A percentile compares a stretch with the other conserved stretches of the same genome.
Conservation (phyloP, 2,329 filamentous ascomycete species). For the Diaporthe batatas region DNA sequence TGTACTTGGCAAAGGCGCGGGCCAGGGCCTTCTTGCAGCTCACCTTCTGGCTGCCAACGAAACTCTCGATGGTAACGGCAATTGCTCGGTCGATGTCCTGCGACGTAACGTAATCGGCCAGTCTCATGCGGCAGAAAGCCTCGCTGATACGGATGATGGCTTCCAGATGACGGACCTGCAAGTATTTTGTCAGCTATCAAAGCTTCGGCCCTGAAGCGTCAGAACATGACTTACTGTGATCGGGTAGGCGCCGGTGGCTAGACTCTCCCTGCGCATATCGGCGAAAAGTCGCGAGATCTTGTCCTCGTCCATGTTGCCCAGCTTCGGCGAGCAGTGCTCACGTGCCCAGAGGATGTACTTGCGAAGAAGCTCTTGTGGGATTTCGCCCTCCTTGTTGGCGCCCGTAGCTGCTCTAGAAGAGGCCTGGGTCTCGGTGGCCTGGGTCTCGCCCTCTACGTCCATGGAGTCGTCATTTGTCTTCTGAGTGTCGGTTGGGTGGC, state of each 20-base stretch:
- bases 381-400: conserved; percentile 72
- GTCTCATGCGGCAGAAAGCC: conserved; percentile 95
- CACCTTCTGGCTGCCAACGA: conserved; percentile 95
- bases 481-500: conserved; percentile 73
- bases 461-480: conserved; percentile 64
- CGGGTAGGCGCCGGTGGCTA: conserved; percentile 95
- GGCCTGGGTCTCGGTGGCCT: conserved; percentile 50
- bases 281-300: conserved; percentile 95
- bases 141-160: conserved; percentile 97
- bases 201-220: not conserved
- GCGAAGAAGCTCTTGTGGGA: conserved; percentile 88
- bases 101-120: conserved; percentile 93
- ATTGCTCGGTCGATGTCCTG: conserved; percentile 97
- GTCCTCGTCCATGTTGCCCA: conserved; percentile 98
- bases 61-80: conserved; percentile 94
- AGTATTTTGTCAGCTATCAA: conserved; percentile 7
- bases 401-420: conserved; percentile 42
- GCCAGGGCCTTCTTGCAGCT: conserved; percentile 97
- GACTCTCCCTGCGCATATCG: conserved; percentile 93
- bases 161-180: conserved; percentile 93
- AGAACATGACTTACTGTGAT: conserved; percentile 81
- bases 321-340: conserved; percentile 88
- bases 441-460: conserved; percentile 69
- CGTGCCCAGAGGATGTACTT: conserved; percentile 98
- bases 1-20: conserved; percentile 96